A percentile compares a stretch with the other conserved stretches of the same genome.
phyloP scores from a whole-genome alignment of 331 rosid genomes.

The Quercus tomentella region DNA sequence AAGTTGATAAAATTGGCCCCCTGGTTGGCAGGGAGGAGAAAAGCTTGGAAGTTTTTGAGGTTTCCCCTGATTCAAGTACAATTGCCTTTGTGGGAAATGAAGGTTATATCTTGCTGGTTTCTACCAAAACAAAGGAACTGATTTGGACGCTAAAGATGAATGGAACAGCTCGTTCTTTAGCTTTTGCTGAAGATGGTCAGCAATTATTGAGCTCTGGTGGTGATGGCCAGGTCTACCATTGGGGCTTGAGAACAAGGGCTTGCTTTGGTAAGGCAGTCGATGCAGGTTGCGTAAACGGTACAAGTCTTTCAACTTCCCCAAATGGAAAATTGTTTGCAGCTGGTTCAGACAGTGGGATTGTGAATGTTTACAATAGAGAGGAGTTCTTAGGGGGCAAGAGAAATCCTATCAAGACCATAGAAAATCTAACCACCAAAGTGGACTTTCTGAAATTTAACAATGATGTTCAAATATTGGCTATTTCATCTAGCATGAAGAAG shows the following conservation, averaged over 20 bases:
- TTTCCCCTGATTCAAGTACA: no score
- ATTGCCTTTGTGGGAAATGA: no score
- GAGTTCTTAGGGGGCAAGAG: constrained; percentile 83
- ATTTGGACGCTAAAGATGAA: constrained; percentile 78
- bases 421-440: constrained; percentile 63
- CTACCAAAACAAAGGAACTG: constrained; percentile 67
- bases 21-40: no score
- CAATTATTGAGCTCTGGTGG: constrained; percentile 70
- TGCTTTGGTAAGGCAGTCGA: constrained; percentile 78
- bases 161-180: constrained; percentile 69
- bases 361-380: constrained; percentile 69
- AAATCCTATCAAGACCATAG: constrained; percentile 69
- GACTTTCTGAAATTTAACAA: constrained; percentile 63
- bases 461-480: constrained; percentile 78
- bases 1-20: no score
- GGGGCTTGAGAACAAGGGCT: constrained; percentile 76
- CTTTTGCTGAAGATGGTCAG: constrained; percentile 61
- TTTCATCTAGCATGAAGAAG: constrained; percentile 73
- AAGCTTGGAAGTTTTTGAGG: no score
- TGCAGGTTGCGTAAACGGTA: constrained; percentile 77
- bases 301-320: constrained; percentile 65
- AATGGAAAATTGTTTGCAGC: constrained; percentile 63
- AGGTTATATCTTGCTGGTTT: neutral
- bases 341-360: constrained; percentile 81
- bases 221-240: constrained; percentile 78